Percentiles rank a stretch among this genome's conserved stretches.
Evolutionary conservation across 1,139 yeast genomes (phyloP).

Genomic region (Pneumocystis canis): DNA sequence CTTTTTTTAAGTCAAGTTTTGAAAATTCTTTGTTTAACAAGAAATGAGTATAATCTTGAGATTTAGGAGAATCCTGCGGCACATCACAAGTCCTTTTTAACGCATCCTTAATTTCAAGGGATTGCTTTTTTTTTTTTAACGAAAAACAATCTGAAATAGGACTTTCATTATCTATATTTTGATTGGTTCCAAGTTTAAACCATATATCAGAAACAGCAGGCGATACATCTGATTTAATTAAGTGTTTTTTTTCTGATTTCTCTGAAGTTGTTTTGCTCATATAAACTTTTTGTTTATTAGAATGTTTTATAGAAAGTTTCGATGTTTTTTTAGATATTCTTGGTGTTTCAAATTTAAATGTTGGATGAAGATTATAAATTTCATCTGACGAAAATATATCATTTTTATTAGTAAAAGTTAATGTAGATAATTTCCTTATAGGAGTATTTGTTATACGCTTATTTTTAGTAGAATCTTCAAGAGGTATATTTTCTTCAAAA

Average conservation of each 20-base stretch:
- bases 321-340: background rate
- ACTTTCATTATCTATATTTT: background rate
- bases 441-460: background rate
- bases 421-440: background rate
- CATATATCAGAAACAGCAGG: background rate
- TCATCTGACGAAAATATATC: background rate
- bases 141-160: background rate
- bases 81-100: background rate
- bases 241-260: background rate
- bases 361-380: background rate
- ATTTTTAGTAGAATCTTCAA: background rate
- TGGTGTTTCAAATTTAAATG: background rate
- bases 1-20: background rate
- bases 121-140: background rate
- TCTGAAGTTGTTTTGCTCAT: background rate
- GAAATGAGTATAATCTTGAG: background rate
- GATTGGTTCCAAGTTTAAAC: background rate
- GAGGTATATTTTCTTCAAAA: background rate
- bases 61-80: background rate
- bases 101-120: background rate
- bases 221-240: background rate
- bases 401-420: background rate
- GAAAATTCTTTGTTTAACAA: background rate
- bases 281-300: background rate
- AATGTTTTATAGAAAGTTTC: background rate